phyloP scores from a whole-genome alignment of 179 eudicot genomes.

The Camellia oleifera region DNA sequence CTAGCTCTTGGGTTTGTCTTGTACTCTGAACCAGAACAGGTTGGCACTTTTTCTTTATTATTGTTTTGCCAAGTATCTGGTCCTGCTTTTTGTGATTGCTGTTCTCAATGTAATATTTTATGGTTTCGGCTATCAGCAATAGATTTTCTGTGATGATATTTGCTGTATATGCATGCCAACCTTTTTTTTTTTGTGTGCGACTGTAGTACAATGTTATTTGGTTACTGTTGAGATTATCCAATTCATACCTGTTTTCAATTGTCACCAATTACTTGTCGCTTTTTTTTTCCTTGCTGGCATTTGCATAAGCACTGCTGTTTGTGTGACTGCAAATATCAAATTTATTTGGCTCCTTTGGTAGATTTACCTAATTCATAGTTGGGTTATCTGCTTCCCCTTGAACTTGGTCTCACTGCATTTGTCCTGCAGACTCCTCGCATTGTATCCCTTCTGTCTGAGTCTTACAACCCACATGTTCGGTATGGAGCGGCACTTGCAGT shows the following conservation, averaged over 20 bases:
- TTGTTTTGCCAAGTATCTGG: not conserved
- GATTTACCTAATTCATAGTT: not conserved
- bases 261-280: not conserved
- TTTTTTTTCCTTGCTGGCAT: not conserved
- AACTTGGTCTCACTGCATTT: constrained; percentile 17
- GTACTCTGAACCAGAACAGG: constrained; percentile 98
- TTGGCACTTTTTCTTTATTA: constrained; percentile 25
- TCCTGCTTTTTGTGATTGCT: not conserved
- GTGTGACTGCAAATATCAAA: not conserved
- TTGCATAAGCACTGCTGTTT: not conserved
- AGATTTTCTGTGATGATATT: not conserved
- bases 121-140: not conserved
- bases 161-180: not conserved
- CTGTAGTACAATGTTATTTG: not conserved
- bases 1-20: constrained; percentile 96
- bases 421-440: constrained; percentile 82
- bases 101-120: not conserved
- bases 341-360: not conserved
- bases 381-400: constrained; percentile 10
- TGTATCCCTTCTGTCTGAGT: constrained; percentile 87
- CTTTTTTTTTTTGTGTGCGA: no score
- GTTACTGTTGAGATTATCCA: not conserved
- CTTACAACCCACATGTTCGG: constrained; percentile 99
- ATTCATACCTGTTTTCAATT: not conserved
- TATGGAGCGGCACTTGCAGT: constrained; percentile 98